Conservation (phyloP, 192 early-diverging fungal genomes). For the Haplosporangium gracile region DNA sequence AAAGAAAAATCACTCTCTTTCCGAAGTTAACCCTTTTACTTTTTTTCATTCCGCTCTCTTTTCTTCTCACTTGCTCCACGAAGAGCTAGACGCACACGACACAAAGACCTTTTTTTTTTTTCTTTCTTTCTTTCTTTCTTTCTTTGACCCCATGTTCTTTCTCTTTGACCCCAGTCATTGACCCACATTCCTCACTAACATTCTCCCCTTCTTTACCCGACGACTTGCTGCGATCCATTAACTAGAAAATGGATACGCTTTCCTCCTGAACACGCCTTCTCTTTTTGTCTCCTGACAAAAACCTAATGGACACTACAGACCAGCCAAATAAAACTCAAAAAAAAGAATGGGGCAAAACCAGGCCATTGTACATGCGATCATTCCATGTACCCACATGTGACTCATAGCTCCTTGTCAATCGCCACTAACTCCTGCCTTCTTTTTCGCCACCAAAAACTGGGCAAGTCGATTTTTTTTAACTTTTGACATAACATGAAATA, state of each 20-base stretch:
- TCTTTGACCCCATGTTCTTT: not conserved
- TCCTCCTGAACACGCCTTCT: too few species aligned
- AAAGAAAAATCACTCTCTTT: not conserved
- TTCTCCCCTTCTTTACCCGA: not conserved
- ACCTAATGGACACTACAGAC: not conserved
- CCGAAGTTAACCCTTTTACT: not conserved
- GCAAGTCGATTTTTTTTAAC: too few species aligned
- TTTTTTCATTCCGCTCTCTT: too few species aligned
- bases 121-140: not conserved
- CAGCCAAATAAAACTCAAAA: too few species aligned
- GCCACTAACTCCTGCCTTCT: too few species aligned
- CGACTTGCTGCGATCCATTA: not conserved
- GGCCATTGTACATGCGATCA: too few species aligned
- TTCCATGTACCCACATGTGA: too few species aligned
- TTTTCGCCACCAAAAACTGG: too few species aligned
- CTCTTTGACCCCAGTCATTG: not conserved
- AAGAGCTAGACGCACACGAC: not conserved
- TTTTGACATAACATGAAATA: too few species aligned
- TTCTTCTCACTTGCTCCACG: not conserved
- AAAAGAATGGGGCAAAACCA: too few species aligned
- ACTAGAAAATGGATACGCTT: not conserved
- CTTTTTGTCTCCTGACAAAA: not conserved
- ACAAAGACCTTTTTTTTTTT: not conserved
- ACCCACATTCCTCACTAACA: not conserved
- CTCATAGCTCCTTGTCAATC: too few species aligned